These are phyloP conservation scores for Aspergillus sclerotiicarbonarius DNA, from an alignment of 495 filamentous ascomycete genomes.

Conservation along the genomic window DNA sequence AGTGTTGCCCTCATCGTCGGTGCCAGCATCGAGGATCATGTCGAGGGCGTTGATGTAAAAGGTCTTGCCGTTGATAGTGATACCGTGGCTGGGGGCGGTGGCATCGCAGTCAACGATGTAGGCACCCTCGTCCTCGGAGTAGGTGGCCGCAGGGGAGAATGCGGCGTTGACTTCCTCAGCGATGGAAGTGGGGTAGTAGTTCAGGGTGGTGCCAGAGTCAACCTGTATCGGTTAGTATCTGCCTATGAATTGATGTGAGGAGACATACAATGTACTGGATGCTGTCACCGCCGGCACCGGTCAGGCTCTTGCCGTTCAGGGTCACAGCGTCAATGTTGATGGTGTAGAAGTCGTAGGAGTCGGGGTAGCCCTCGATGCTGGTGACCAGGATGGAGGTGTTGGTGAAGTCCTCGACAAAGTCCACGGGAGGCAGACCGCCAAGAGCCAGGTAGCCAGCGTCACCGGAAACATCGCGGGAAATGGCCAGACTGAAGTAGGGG, in stretches of 20 bases:
- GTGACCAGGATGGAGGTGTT: slow-evolving; percentile 39
- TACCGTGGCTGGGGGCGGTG: slow-evolving; percentile 48
- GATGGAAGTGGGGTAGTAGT: slow-evolving; percentile 39
- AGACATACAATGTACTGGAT: slow-evolving; percentile 20
- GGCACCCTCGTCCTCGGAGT: slow-evolving; percentile 38
- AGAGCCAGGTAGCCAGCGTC: slow-evolving; percentile 41
- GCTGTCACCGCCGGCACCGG: slow-evolving; percentile 17
- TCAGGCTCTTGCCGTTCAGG: slow-evolving; percentile 24
- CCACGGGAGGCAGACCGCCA: slow-evolving; percentile 50
- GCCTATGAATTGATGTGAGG: not conserved
- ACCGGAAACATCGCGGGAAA: slow-evolving; percentile 29
- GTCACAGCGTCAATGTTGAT: slow-evolving; percentile 39
- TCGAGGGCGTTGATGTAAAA: slow-evolving; percentile 57
- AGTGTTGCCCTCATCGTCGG: slow-evolving; percentile 29
- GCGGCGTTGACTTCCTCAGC: slow-evolving; percentile 49
- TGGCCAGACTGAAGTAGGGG: slow-evolving; percentile 51
- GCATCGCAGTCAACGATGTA: slow-evolving; percentile 59
- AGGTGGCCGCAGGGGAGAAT: slow-evolving; percentile 55
- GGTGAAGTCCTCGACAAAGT: slow-evolving; percentile 32
- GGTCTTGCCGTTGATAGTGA: slow-evolving; percentile 24
- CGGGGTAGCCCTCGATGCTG: slow-evolving; percentile 29
- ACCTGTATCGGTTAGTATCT: slow-evolving; percentile 14
- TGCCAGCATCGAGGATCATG: slow-evolving; percentile 45
- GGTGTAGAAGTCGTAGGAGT: slow-evolving; percentile 41
- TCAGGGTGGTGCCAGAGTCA: slow-evolving; percentile 43